Conservation (phyloP, 805 yeast species). For the Saccharomycopsis sp. region DNA sequence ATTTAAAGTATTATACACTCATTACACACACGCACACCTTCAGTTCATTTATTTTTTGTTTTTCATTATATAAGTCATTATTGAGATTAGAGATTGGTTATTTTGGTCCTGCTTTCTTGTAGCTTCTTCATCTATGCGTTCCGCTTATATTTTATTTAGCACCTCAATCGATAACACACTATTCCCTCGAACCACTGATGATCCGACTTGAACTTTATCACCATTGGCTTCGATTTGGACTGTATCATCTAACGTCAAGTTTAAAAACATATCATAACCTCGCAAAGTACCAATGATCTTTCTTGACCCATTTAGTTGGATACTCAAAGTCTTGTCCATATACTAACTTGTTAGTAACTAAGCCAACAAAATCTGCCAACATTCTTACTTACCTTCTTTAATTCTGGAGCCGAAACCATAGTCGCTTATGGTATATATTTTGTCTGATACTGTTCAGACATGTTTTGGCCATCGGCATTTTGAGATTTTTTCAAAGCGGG, state of each 20-base stretch:
- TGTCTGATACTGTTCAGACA: no score
- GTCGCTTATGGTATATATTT: not conserved
- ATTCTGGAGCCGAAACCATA: slow-evolving; percentile 59
- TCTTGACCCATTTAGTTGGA: slow-evolving; percentile 75
- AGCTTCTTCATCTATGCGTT: slow-evolving; percentile 22
- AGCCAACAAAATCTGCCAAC: slow-evolving; percentile 14
- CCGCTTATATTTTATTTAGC: slow-evolving; percentile 25
- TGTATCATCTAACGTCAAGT: slow-evolving; percentile 27
- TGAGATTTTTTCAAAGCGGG: no score
- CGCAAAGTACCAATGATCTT: slow-evolving; percentile 71
- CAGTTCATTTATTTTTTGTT: not conserved
- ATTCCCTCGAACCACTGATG: slow-evolving; percentile 71
- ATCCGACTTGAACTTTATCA: slow-evolving; percentile 52
- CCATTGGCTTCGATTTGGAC: slow-evolving; percentile 50
- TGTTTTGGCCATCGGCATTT: no score
- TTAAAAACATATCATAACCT: slow-evolving; percentile 66
- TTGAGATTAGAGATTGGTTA: not conserved
- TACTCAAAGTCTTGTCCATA: slow-evolving; percentile 65
- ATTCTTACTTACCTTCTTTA: slow-evolving; percentile 42
- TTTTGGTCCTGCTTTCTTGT: slow-evolving; percentile 7
- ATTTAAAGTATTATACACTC: no score
- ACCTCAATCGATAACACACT: slow-evolving; percentile 69
- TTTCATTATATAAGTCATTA: not conserved
- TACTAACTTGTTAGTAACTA: slow-evolving; percentile 37
- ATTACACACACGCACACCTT: no score